Evolutionary conservation across 2,329 filamentous ascomycete species (phyloP), one percentile per base, ranked within the genome.

Genomic region (Aspergillus carbonarius): DNA sequence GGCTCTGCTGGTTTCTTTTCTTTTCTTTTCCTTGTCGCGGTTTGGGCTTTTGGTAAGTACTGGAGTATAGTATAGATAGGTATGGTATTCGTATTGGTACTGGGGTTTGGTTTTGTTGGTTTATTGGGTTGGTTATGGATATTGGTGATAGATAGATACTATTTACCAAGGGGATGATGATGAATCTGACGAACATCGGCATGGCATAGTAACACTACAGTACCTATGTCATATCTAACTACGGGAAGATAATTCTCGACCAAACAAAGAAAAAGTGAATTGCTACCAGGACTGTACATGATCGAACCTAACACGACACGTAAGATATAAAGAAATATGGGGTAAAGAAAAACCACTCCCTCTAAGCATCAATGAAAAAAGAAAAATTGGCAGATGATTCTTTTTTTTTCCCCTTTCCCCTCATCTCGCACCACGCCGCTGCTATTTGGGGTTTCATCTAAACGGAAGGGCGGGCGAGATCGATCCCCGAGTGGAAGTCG

Each of bases 201-300:
- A 50, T 25, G 10, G n/a, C n/a, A n/a, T n/a, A n/a, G n/a, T n/a
- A n/a, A n/a, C n/a, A n/a, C n/a, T n/a, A n/a, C n/a, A n/a, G n/a
- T n/a, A n/a, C n/a, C n/a, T n/a, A n/a, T n/a, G n/a, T n/a, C n/a
- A n/a, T n/a, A n/a, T n/a, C n/a, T n/a, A n/a, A n/a, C n/a, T 7
- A 51, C 32, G 3, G 23, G 17, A 34, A 8, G 23, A 23, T 23
- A 27, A 27, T 27, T 9, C n/a, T 5, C 5, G 13, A 37, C 9
- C 7, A 46, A 18, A 30, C n/a, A 20, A 3, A 58, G 12, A 44
- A 42, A 58, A 51, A 44, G 32, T 52, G 20, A 57, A 57, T 62
- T 60, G 57, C 58, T 62, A 60, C 49, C 54, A 54, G 30, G 51
- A 58, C 61, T 63, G 61, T 63, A 63, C 59, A 63, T 61, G 55